Base-by-base conservation (phyloP, 805 yeast species). In the Metschnikowia gelsemii region DNA sequence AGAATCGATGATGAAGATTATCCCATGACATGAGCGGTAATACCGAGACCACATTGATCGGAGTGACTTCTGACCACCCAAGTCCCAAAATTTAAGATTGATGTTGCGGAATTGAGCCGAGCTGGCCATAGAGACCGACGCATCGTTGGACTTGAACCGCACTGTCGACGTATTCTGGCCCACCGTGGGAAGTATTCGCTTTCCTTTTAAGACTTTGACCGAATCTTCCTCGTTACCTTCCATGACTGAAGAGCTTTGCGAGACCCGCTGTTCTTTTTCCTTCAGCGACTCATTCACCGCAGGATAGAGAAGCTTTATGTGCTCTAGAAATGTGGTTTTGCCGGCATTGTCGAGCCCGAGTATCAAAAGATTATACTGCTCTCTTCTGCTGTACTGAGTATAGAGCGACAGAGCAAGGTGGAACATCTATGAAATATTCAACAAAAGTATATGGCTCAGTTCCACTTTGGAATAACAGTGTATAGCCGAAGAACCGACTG, bases 271-370 rank as follows among this genome's bases (percentile, higher is more conserved):
- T 42, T 36, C 44, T 27, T 43, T 45, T 42, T 45, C 44, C 20
- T 41, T 47, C 43, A 33, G 50, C 35, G 50, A 35, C 32, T 59
- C 59, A 22, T 46, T 52, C n/a, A 63, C 57, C 18, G 59, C 41
- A 8, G 67, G 59, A 42, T 63, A 67, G 17, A 69, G 55, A 21
- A 70, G 59, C 55, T 69, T 68, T 32, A 68, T 43, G 49, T 66
- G 72, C 51, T 68, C 73, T 32, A 67, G 49, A 42, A 64, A 65
- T 8, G 68, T 62, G 11, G 98, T 93, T 61, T 91, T 91, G 1
- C 99, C 99, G 0, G 98, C 96, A 68, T 91, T 90, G 62, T 91
- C 97, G 21, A 91, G 75, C 14, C 99, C 99, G 17, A 91, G 70
- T 26, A 91, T 86, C 35, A 91, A 72, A 32, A 70, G 55, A 43